Evolutionary conservation across 2,329 filamentous ascomycete genomes (phyloP).

Genomic region (Fusarium oxysporum): DNA sequence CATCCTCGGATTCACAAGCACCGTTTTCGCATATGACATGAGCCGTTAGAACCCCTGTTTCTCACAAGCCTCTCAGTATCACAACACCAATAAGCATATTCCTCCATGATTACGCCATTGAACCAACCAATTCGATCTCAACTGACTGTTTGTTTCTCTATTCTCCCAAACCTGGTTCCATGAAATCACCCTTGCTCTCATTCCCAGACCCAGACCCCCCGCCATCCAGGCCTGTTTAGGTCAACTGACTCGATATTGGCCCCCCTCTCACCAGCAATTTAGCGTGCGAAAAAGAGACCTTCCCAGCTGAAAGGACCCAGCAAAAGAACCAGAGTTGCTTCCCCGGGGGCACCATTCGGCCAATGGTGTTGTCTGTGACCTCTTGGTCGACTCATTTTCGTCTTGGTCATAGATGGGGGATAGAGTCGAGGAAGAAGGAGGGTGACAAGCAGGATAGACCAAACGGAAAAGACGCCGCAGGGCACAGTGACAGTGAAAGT

Average conservation of each 20-base stretch:
- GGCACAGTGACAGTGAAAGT: neutral
- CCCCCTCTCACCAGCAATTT: conserved; percentile 28
- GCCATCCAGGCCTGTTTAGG: conserved; percentile 30
- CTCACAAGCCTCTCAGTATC: neutral
- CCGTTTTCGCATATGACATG: conserved; percentile 17
- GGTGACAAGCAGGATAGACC: conserved; percentile 16
- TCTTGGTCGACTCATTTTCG: conserved; percentile 17
- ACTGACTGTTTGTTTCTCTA: conserved; percentile 6
- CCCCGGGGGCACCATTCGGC: conserved; percentile 24
- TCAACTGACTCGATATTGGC: conserved; percentile 42
- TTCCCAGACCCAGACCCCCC: conserved; percentile 20
- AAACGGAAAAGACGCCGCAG: conserved; percentile 37
- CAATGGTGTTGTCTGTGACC: conserved; percentile 24
- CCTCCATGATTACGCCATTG: conserved; percentile 7
- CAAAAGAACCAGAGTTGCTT: conserved; percentile 26
- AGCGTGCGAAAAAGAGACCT: conserved; percentile 27
- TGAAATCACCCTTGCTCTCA: conserved; percentile 9
- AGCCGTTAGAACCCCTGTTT: conserved; percentile 16
- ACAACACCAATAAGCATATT: conserved; percentile 20
- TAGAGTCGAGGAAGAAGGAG: conserved; percentile 19
- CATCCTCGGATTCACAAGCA: conserved; percentile 30
- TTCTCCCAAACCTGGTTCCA: conserved; percentile 15
- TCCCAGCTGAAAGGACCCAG: conserved; percentile 38
- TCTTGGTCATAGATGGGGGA: neutral
- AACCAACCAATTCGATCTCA: neutral